Conservation (phyloP, 2,329 filamentous ascomycete genomes). For the Talaromyces sp. region DNA sequence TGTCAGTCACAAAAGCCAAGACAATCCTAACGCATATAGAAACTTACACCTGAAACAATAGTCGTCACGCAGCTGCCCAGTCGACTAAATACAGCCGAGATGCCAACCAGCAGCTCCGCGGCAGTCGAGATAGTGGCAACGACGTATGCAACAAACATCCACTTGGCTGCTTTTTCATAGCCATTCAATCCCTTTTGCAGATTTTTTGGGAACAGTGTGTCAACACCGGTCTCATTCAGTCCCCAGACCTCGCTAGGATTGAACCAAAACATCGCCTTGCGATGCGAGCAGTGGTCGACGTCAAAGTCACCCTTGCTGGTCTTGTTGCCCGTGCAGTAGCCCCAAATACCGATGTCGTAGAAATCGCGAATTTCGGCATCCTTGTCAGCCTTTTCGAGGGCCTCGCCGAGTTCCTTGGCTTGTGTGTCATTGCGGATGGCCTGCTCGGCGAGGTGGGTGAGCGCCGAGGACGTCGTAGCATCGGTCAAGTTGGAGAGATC, state of each 20-base stretch:
- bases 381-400: constrained; percentile 33
- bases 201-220: constrained; percentile 62
- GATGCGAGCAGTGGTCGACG: constrained; percentile 60
- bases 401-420: constrained; percentile 29
- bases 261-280: constrained; percentile 72
- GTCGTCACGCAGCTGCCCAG: constrained; percentile 78
- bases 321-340: constrained; percentile 67
- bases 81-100: constrained; percentile 78
- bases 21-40: constrained; percentile 16
- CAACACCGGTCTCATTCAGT: constrained; percentile 51
- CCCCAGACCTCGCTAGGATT: constrained; percentile 63
- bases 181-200: constrained; percentile 63
- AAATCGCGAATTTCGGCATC: constrained; percentile 62
- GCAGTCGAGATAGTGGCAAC: constrained; percentile 65
- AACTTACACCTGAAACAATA: constrained; percentile 63
- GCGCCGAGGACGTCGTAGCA: constrained; percentile 27
- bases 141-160: constrained; percentile 78
- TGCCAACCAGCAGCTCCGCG: constrained; percentile 68
- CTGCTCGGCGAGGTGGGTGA: neutral
- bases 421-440: constrained; percentile 2
- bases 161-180: constrained; percentile 70
- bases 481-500: constrained; percentile 58
- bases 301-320: constrained; percentile 49
- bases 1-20: neutral
- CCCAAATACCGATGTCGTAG: constrained; percentile 81